Conservation (phyloP, 805 yeast species). For the Soucietia sequanensis region DNA sequence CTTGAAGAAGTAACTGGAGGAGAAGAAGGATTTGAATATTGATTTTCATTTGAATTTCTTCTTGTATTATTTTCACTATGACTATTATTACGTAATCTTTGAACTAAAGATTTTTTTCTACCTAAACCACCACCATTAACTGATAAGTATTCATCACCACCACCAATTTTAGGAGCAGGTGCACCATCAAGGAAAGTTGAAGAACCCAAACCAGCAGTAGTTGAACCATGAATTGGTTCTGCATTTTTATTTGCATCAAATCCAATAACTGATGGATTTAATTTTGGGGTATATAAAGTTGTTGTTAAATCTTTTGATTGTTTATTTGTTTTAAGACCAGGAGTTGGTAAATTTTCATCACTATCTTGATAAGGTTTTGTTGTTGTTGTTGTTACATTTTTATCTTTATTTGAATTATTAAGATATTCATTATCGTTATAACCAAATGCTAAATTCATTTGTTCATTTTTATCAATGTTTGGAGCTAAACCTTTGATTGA, state of each 20-base stretch:
- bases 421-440: slow-evolving; percentile 47
- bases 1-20: slow-evolving; percentile 12
- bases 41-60: slow-evolving; percentile 28
- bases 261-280: slow-evolving; percentile 52
- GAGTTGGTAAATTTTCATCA: slow-evolving; percentile 6
- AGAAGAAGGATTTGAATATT: not conserved
- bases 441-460: slow-evolving; percentile 78
- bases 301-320: slow-evolving; percentile 17
- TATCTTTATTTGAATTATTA: slow-evolving; percentile 15
- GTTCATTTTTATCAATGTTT: slow-evolving; percentile 44
- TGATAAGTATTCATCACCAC: slow-evolving; percentile 25
- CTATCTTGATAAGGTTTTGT: not conserved
- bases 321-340: slow-evolving; percentile 18
- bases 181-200: slow-evolving; percentile 95
- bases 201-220: slow-evolving; percentile 86
- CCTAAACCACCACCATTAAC: slow-evolving; percentile 49
- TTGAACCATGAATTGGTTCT: slow-evolving; percentile 77
- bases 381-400: slow-evolving; percentile 7
- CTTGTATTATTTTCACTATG: slow-evolving; percentile 29
- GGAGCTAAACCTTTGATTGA: slow-evolving; percentile 71
- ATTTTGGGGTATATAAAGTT: slow-evolving; percentile 41
- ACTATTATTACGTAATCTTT: slow-evolving; percentile 52
- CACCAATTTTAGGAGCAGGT: slow-evolving; percentile 65
- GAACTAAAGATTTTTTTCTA: slow-evolving; percentile 82
- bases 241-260: slow-evolving; percentile 72